Base-by-base conservation (phyloP, 352 stramenopile species). In the Phytophthora ramorum region DNA sequence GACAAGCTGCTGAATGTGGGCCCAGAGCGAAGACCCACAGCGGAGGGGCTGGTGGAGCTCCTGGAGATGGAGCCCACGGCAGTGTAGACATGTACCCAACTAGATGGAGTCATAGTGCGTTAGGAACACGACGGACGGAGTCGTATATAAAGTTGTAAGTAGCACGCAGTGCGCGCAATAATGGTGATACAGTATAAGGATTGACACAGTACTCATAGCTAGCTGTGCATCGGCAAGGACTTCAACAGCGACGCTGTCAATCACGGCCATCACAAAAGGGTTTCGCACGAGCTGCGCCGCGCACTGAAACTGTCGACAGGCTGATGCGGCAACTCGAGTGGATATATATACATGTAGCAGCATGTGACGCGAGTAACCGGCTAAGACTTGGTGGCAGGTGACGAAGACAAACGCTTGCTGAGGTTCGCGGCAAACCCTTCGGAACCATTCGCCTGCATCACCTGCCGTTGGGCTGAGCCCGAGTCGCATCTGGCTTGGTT, bases 41-140 rank as follows among this genome's bases (percentile, higher is more conserved):
- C 13, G 16, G 50, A 62, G 13, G 43, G 61, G 26, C 17, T 67
- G 7, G 30, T 69, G 12, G 62, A 75, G 3, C 26, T 87, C 20
- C 62, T 83, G 0, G 37, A 44, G 37, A 20, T 34, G 28, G 37
- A 44, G n/a, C n/a, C 16, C 2, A n/a, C 37, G 10, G 2, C 9
- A 38, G 2, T 5, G 34, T 43, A 43, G 37, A 44, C 3, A 22
- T 7, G n/a, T 10, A 44, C 34, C 34, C 34, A 40, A n/a, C 0
- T 44, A 20, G 37, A 44, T 44, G 37, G 16, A 19, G 35, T 43
- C 6, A 10, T 17, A 19, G 37, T 44, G 28, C 28, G 28, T 34
- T 13, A 44, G 14, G n/a, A 43, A 43, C 35, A 20, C 37, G 37
- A 44, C 37, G 37, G 34, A 34, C 7, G 28, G 13, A 40, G 34